Base-by-base conservation (phyloP, 2,329 filamentous ascomycete species). In the Phyllosticta citriasiana region DNA sequence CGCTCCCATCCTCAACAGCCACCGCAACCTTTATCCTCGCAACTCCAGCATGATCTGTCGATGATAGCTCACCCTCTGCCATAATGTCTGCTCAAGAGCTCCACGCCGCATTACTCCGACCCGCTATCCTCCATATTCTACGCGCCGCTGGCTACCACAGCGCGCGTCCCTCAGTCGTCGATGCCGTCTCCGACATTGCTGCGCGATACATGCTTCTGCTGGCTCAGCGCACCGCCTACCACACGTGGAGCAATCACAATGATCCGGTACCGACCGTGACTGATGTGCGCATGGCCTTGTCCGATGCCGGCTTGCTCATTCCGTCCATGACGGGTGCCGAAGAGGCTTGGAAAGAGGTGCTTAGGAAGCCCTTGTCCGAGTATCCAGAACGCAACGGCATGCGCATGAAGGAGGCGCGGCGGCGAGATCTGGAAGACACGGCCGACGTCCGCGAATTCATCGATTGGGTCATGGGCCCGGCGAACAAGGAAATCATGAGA, bases 81-180 rank as follows among this genome's bases (percentile, higher is more conserved):
- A 65, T 69, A 47, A 66, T 72, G 70, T 72, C 73, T 62, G 47
- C 61, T 24, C 33, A 60, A 51, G 54, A 63, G 35, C 78, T 88
- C 56, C 83, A 88, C 76, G 87, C 90, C 74, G 87, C 89, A 63
- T 86, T 96, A 65, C 82, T 97, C 62, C 90, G 91, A 52, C 93
- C 93, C 1, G 87, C 87, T 55, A 84, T 97, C 63, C 84, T 97
- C 62, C 91, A 97, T 75, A 93, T 96, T 69, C 85, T 97, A 57
- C 91, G 93, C 70, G 90, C 92, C 30, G 88, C 91, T 25, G 93
- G 93, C 71, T 97, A 95, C 77, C 89, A 95, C 72, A 82, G 87
- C 52, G 89, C 91, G 57, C 86, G 86, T 60, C 87, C 90, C 1
- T 87, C 88, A 3, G 91, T 95, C 6, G 80, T 97, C 62, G 92